These are phyloP conservation scores for Thielaviopsis ethacetica DNA, from an alignment of 2,329 filamentous ascomycete genomes.

Conservation along the genomic window DNA sequence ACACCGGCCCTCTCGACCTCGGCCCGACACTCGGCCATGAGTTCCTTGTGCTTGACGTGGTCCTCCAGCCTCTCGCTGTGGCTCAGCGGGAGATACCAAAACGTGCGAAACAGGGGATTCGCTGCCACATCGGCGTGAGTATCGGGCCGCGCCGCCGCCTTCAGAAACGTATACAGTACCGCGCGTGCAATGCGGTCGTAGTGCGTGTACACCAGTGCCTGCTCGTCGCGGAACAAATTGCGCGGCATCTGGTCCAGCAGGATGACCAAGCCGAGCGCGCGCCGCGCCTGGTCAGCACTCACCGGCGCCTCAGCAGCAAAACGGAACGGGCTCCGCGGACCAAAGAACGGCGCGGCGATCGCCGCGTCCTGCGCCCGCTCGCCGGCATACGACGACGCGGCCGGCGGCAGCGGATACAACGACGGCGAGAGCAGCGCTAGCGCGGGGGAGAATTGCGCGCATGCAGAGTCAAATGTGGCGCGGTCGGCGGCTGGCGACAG, in stretches of 20 bases:
- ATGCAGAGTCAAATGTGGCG: conserved; percentile 6
- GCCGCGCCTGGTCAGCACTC: conserved; percentile 14
- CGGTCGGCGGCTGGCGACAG: background rate
- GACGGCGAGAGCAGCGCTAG: background rate
- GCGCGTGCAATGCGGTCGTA: conserved; percentile 39
- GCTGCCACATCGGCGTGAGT: conserved; percentile 18
- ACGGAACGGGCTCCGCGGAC: background rate
- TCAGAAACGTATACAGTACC: conserved; percentile 19
- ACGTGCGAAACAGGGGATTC: conserved; percentile 27
- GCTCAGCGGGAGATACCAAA: conserved; percentile 44
- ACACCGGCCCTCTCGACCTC: conserved; percentile 18
- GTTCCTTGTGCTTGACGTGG: conserved; percentile 24
- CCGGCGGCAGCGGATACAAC: conserved; percentile 18
- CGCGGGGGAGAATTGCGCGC: background rate
- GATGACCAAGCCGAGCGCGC: conserved; percentile 34
- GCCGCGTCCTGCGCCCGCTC: conserved; percentile 2
- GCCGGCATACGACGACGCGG: conserved; percentile 4
- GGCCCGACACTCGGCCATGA: conserved; percentile 18
- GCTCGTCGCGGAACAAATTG: conserved; percentile 39
- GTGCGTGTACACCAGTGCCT: conserved; percentile 31
- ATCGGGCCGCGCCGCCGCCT: conserved; percentile 11
- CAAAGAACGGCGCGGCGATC: conserved; percentile 10
- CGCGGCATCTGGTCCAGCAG: conserved; percentile 48
- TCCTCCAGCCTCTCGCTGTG: conserved; percentile 35
- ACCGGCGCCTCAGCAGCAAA: background rate